Conservation (phyloP, 257 asterid species). For the Primulina eburnea region DNA sequence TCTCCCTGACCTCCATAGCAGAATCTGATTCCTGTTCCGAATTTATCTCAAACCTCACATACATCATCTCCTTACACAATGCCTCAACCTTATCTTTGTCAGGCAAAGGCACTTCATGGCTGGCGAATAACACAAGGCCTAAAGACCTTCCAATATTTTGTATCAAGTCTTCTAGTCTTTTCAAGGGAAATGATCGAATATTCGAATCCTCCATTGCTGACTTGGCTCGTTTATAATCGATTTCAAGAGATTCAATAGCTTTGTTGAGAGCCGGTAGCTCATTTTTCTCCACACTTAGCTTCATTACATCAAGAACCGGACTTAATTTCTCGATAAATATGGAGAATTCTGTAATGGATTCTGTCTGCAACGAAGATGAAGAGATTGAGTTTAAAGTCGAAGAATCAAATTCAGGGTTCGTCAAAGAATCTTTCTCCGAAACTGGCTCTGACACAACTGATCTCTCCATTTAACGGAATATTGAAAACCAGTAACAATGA, state of each 20-base stretch:
- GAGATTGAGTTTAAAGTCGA: slow-evolving; percentile 44
- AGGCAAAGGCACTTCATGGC: slow-evolving; percentile 52
- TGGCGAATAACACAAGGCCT: slow-evolving; percentile 77
- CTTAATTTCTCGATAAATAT: slow-evolving; percentile 51
- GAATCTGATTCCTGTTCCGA: slow-evolving; percentile 43
- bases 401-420: slow-evolving; percentile 33
- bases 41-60: slow-evolving; percentile 40
- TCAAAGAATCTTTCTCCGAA: slow-evolving; percentile 5
- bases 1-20: slow-evolving; percentile 25
- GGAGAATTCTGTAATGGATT: slow-evolving; percentile 50
- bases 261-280: slow-evolving; percentile 46
- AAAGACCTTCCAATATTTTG: slow-evolving; percentile 74
- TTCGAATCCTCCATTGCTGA: slow-evolving; percentile 30
- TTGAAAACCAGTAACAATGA: background rate
- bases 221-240: slow-evolving; percentile 49
- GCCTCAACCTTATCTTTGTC: slow-evolving; percentile 56
- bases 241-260: slow-evolving; percentile 68
- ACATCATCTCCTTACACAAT: slow-evolving; percentile 68
- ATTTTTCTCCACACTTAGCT: slow-evolving; percentile 29
- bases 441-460: slow-evolving; percentile 24
- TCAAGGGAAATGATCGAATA: slow-evolving; percentile 44
- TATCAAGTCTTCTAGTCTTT: slow-evolving; percentile 47
- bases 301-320: slow-evolving; percentile 59
- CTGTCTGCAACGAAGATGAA: slow-evolving; percentile 44
- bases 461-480: slow-evolving; percentile 29